Base-by-base conservation (phyloP, 495 filamentous ascomycete genomes). In the Podospora anserina region DNA sequence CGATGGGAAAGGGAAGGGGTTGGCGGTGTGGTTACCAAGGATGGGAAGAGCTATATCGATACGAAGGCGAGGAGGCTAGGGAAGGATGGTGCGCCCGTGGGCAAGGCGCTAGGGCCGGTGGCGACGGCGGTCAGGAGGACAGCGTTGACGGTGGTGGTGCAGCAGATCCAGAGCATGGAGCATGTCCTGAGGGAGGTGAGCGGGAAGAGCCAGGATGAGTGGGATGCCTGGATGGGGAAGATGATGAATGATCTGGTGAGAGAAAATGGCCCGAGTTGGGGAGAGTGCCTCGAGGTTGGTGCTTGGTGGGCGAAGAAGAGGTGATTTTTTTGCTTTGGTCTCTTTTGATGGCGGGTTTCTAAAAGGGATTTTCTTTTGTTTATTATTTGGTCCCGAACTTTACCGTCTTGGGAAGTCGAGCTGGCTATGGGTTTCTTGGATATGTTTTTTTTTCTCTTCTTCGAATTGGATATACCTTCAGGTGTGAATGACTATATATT, bases 231-330 rank as follows among this genome's bases (percentile, higher is more conserved):
- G 94, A 88, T 90, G 82, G 88, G 90, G 44, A 91, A 89, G 71
- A 91, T 97, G 90, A 94, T 90, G 82, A 85, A 85, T 56, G 91
- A 93, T 80, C 81, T 97, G 75, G 83, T 96, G 69, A 89, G 91
- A 74, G 86, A 91, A 68, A 88, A 88, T 58, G 91, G 92, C 23
- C 88, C 92, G 27, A 86, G 88, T 44, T 92, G 87, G 81, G 92
- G 94, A 56, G 94, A 98, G 79, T 96, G 93, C 78, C 80, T 98
- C 58, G 94, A 97, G 82, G 86, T 95, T 66, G 94, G 93, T 64
- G 93, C 92, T n/a, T 97, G 93, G 93, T 96, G 92, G 90, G 93
- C 91, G 27, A 71, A 27, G 63, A 68, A 66, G 66, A 58, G 57
- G 49, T 71, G 65, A 68, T 61, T 61, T 65, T 4, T 39, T 56